Conservation (phyloP, 2,329 filamentous ascomycete genomes). For the Fusarium liriodendri region DNA sequence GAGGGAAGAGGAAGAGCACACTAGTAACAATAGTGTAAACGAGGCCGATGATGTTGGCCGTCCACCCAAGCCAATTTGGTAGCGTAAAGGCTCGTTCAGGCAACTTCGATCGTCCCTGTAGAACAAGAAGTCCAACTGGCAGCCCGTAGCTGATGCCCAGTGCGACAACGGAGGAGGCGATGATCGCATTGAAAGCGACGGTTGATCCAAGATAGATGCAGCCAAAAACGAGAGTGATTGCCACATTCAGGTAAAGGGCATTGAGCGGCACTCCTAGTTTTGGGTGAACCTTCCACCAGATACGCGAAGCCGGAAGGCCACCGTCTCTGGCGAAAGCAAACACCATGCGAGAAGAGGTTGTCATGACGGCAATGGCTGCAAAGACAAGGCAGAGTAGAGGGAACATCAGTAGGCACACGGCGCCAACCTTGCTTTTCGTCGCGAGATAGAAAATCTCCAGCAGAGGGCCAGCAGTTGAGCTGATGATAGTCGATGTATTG, state of each 20-base stretch:
- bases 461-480: conserved; percentile 66
- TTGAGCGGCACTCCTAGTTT: conserved; percentile 74
- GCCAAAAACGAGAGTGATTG: conserved; percentile 74
- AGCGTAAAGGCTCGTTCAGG: conserved; percentile 60
- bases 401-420: conserved; percentile 74
- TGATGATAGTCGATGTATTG: conserved; percentile 57
- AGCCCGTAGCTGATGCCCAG: conserved; percentile 80
- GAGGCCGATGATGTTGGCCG: conserved; percentile 58
- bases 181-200: conserved; percentile 76
- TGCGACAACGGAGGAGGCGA: conserved; percentile 77
- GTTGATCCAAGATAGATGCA: conserved; percentile 76
- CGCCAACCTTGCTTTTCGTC: conserved; percentile 69
- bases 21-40: conserved; percentile 74
- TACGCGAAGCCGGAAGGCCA: conserved; percentile 70
- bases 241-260: conserved; percentile 69
- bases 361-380: conserved; percentile 72
- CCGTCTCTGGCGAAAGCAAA: conserved; percentile 74
- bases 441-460: conserved; percentile 73
- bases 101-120: conserved; percentile 72
- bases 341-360: conserved; percentile 73
- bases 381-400: conserved; percentile 73
- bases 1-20: conserved; percentile 79
- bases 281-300: conserved; percentile 72
- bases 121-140: conserved; percentile 75
- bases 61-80: conserved; percentile 51